Conservation (phyloP, 345 rosid genomes). For the Jatropha curcas region DNA sequence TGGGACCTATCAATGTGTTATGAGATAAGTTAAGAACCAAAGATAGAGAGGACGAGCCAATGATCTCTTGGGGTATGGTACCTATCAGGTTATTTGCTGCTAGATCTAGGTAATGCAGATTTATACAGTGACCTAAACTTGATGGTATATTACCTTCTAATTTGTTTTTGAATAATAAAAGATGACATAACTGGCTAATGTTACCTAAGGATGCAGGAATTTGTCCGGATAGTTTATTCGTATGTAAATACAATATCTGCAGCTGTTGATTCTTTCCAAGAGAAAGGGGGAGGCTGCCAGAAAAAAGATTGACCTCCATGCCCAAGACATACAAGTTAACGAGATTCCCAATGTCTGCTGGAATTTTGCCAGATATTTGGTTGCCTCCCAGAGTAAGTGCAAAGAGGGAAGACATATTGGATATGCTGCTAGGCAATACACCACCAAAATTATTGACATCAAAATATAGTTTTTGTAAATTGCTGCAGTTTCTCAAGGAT, state of each 20-base stretch:
- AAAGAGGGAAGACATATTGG: not conserved
- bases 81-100: slow-evolving; percentile 2
- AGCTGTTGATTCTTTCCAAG: slow-evolving; percentile 2
- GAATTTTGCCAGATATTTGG: not conserved
- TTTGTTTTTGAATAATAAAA: not conserved
- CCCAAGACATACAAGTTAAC: not conserved
- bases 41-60: not conserved
- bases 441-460: slow-evolving; percentile 12
- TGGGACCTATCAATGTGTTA: not conserved
- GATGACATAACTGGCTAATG: not conserved
- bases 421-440: not conserved
- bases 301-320: slow-evolving; percentile 1
- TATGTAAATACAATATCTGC: accelerated
- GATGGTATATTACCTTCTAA: slow-evolving; percentile 17
- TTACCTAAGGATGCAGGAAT: slow-evolving; percentile 16
- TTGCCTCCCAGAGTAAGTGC: accelerated
- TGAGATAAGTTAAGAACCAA: not conserved
- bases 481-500: slow-evolving; percentile 12
- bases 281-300: slow-evolving; percentile 2
- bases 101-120: not conserved
- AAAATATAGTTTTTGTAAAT: not conserved
- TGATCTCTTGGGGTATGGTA: not conserved
- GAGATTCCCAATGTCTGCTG: slow-evolving; percentile 21
- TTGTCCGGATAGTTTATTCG: slow-evolving; percentile 1
- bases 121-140: not conserved